A percentile compares a stretch with the other conserved stretches of the same genome.
Evolutionary conservation across 2,329 filamentous ascomycete species (phyloP).

Genomic region (Colletotrichum lentis): DNA sequence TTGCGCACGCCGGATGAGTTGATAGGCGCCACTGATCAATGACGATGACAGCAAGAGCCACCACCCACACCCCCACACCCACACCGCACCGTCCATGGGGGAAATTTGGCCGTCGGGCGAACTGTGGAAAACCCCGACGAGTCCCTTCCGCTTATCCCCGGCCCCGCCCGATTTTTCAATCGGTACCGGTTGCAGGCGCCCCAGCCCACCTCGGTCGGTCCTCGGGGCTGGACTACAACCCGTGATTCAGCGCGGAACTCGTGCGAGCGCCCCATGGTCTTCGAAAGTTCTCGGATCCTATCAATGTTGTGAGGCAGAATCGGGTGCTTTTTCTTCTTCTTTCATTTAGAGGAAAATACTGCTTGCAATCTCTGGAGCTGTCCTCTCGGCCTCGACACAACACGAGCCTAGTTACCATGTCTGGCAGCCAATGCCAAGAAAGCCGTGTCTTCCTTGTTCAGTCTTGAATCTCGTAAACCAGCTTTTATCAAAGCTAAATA

Average conservation of each 20-base stretch:
- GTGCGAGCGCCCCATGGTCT: no score
- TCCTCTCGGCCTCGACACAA: not conserved
- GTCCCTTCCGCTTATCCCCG: constrained; percentile 32
- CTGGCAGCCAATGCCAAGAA: constrained; percentile 6
- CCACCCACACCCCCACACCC: no score
- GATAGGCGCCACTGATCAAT: constrained; percentile 22
- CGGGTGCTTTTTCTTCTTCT: no score
- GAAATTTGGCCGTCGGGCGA: constrained; percentile 28
- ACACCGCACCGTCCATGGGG: not conserved
- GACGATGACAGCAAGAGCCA: constrained; percentile 22
- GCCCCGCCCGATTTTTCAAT: constrained; percentile 4
- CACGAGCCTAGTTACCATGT: constrained; percentile 18
- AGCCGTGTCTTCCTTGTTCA: not conserved
- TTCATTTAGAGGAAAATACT: not conserved
- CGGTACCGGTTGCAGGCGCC: constrained; percentile 21
- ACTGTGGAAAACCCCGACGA: constrained; percentile 11
- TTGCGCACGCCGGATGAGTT: constrained; percentile 8
- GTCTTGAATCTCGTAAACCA: no score
- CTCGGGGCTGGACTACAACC: not conserved
- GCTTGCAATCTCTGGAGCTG: no score
- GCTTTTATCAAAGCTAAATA: no score
- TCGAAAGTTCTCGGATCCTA: not conserved
- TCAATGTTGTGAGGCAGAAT: not conserved
- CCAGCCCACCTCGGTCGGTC: constrained; percentile 26
- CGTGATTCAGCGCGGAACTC: not conserved